Percentiles rank a stretch among this genome's conserved stretches.
These are phyloP conservation scores for Ganoderma lingzhi DNA, from an alignment of 1,284 basidiomycete species.

Conservation along the genomic window DNA sequence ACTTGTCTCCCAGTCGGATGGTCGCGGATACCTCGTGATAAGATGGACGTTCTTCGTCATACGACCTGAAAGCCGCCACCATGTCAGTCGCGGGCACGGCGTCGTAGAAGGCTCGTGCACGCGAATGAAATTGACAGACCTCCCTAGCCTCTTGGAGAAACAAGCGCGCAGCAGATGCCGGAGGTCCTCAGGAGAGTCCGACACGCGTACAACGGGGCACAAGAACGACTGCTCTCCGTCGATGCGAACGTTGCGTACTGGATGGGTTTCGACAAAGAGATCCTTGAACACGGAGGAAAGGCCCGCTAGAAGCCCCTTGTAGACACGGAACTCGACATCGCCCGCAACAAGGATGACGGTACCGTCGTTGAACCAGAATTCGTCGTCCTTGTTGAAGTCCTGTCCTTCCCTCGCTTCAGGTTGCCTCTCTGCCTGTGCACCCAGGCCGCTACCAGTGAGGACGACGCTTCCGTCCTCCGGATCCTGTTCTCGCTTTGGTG, in stretches of 20 bases:
- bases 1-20: conserved; percentile 2
- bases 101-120: not conserved
- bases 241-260: not conserved
- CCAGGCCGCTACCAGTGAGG: no score
- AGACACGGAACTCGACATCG: no score
- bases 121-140: not conserved
- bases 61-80: not conserved
- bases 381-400: no score
- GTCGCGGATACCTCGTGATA: not conserved
- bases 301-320: no score
- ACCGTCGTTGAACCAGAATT: no score
- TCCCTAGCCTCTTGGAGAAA: conserved; percentile 6
- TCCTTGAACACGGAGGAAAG: not conserved
- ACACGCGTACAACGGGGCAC: not conserved
- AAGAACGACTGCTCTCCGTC: not conserved
- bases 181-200: conserved; percentile 8
- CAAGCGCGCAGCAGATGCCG: not conserved
- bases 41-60: not conserved
- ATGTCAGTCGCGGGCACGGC: not conserved
- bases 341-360: no score
- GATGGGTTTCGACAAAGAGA: conserved; percentile 3
- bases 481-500: not conserved
- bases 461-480: not conserved
- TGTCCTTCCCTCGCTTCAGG: not conserved
- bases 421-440: not conserved